Evolutionary conservation across 352 stramenopile genomes (phyloP).

Genomic region (Pythium phragmiticola): DNA sequence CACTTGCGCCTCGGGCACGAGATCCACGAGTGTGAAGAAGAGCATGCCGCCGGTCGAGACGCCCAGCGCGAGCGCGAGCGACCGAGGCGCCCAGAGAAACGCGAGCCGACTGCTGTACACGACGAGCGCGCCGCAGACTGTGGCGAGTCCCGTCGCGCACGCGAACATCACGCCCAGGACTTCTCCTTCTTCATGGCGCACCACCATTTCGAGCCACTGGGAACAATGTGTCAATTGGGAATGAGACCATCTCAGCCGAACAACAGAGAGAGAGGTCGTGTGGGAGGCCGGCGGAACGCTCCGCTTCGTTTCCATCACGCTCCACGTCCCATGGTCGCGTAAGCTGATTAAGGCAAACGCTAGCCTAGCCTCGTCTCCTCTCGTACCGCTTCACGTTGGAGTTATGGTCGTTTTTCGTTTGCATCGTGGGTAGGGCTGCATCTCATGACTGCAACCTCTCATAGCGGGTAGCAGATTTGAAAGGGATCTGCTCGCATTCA

Average conservation of each 20-base stretch:
- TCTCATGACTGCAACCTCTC: background rate
- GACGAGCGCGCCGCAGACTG: constrained; percentile 25
- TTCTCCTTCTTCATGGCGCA: background rate
- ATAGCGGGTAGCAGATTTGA: constrained; percentile 11
- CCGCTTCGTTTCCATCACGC: background rate
- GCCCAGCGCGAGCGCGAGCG: constrained; percentile 24
- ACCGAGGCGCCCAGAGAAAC: constrained; percentile 27
- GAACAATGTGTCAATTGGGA: background rate
- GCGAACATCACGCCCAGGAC: constrained; percentile 25
- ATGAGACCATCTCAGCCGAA: background rate
- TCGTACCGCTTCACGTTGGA: background rate
- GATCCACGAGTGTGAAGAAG: constrained; percentile 27
- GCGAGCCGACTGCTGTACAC: constrained; percentile 25
- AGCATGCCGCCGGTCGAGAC: constrained; percentile 26
- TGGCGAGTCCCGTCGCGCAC: constrained; percentile 22
- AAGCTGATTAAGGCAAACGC: background rate
- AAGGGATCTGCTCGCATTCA: constrained; percentile 28
- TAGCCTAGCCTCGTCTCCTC: background rate
- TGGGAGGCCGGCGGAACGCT: background rate
- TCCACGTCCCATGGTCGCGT: background rate
- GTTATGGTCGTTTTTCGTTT: constrained; percentile 1
- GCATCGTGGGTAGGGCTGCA: constrained; percentile 19
- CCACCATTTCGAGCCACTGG: background rate
- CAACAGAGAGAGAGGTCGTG: too few relatives aligned
- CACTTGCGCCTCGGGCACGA: constrained; percentile 18